These are phyloP conservation scores for Skeletonema tropicum DNA, from an alignment of 108 stramenopile species.

Conservation along the genomic window DNA sequence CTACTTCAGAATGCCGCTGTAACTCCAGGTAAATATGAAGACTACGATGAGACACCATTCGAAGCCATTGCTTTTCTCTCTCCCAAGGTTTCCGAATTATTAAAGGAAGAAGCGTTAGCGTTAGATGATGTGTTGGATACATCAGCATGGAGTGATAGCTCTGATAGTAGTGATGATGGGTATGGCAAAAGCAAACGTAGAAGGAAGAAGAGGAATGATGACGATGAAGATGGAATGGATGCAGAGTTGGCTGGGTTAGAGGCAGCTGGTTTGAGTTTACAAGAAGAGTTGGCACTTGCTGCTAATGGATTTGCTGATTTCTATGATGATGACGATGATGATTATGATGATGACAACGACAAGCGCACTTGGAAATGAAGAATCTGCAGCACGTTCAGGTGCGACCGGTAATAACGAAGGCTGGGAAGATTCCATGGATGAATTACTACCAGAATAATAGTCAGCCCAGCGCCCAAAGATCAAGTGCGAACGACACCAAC, in stretches of 20 bases:
- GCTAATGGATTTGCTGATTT: slow-evolving; percentile 31
- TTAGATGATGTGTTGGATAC: slow-evolving; percentile 35
- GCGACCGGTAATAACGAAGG: not conserved
- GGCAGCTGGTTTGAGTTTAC: slow-evolving; percentile 32
- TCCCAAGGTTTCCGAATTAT: slow-evolving; percentile 53
- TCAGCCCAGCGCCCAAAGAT: not conserved
- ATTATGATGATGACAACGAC: slow-evolving; percentile 17
- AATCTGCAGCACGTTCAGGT: slow-evolving; percentile 5
- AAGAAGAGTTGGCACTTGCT: slow-evolving; percentile 49
- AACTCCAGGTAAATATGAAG: slow-evolving; percentile 9
- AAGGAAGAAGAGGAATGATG: slow-evolving; percentile 16
- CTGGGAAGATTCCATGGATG: slow-evolving; percentile 21
- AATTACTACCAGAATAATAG: slow-evolving; percentile 24
- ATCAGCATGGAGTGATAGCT: slow-evolving; percentile 11
- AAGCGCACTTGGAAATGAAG: slow-evolving; percentile 6
- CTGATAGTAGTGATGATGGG: slow-evolving; percentile 8
- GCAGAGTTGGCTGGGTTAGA: slow-evolving; percentile 41
- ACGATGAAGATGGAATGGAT: slow-evolving; percentile 39
- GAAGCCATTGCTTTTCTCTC: slow-evolving; percentile 38
- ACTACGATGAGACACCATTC: slow-evolving; percentile 33
- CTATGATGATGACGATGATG: slow-evolving; percentile 46
- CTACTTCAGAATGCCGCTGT: not conserved
- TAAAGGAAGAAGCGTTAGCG: slow-evolving; percentile 47
- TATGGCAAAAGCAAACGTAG: not conserved
- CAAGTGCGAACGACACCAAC: not conserved